These are phyloP conservation scores for Wickerhamiella dianesei DNA, from an alignment of 805 yeast species.

Conservation along the genomic window DNA sequence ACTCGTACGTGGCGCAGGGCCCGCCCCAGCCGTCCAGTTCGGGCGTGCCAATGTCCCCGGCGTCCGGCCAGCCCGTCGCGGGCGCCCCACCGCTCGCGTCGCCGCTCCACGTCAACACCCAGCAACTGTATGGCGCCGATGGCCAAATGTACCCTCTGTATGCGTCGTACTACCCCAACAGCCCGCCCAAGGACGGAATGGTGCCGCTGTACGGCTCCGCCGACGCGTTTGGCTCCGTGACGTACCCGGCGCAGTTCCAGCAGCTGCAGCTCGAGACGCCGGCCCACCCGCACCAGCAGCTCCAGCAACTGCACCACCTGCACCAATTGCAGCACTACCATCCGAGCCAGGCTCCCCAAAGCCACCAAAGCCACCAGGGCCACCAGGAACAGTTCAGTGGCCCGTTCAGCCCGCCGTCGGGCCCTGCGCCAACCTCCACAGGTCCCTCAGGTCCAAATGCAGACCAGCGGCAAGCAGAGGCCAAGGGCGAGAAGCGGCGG, in stretches of 20 bases:
- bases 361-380: not conserved
- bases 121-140: not conserved
- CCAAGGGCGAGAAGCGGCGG: constrained; percentile 12
- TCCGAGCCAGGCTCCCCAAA: not conserved
- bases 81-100: not conserved
- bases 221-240: not conserved
- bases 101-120: not conserved
- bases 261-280: constrained; percentile 8
- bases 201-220: not conserved
- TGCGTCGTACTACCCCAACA: not conserved
- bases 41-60: not conserved
- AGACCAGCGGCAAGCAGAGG: constrained; percentile 4
- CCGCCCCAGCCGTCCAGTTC: not conserved
- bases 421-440: too few species aligned
- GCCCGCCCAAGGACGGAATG: not conserved
- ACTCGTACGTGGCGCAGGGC: not conserved
- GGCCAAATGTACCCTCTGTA: not conserved
- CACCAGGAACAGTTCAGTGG: not conserved
- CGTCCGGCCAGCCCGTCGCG: not conserved
- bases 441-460: too few species aligned
- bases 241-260: constrained; percentile 7
- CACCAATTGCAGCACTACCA: constrained; percentile 5
- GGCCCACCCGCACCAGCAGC: constrained; percentile 4
- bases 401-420: not conserved
- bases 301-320: constrained; percentile 10